phyloP scores from a whole-genome alignment of 139 green algal species.

The Chlamydomonas sp. region DNA sequence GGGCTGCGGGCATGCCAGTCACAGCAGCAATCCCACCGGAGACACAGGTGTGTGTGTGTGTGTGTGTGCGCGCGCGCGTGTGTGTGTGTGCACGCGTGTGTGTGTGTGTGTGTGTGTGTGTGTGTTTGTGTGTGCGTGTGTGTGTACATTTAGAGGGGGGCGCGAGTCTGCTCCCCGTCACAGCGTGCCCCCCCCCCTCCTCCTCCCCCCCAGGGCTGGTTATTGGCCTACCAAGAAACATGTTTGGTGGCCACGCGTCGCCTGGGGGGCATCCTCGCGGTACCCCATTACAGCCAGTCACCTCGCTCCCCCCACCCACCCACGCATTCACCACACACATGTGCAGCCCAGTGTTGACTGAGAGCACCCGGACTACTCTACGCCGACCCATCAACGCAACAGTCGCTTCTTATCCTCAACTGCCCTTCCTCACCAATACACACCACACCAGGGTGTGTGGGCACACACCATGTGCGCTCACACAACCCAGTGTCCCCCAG shows the following conservation, averaged over 20 bases:
- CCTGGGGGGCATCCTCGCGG: too few relatives aligned
- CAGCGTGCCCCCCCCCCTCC: neutral
- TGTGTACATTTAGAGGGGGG: neutral
- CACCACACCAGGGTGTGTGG: too few relatives aligned
- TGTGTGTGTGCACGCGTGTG: neutral
- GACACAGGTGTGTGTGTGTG: conserved; percentile 59
- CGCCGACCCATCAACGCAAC: too few relatives aligned
- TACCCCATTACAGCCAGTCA: too few relatives aligned
- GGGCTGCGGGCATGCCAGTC: conserved; percentile 73
- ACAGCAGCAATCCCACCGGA: conserved; percentile 61
- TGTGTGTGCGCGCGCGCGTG: neutral
- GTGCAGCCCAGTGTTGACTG: too few relatives aligned
- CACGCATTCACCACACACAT: too few relatives aligned
- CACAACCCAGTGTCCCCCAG: too few relatives aligned
- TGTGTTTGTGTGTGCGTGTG: neutral
- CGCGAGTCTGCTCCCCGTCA: neutral
- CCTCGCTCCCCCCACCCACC: too few relatives aligned
- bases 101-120: neutral
- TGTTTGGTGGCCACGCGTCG: neutral
- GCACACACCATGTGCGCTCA: too few relatives aligned
- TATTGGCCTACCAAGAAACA: neutral
- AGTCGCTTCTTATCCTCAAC: too few relatives aligned
- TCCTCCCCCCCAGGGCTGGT: neutral
- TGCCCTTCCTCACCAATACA: too few relatives aligned
- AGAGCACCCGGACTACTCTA: too few relatives aligned